Percentiles rank a stretch among this genome's conserved stretches.
These are phyloP conservation scores for Aspergillus chevalieri DNA, from an alignment of 2,329 filamentous ascomycete species.

Conservation along the genomic window DNA sequence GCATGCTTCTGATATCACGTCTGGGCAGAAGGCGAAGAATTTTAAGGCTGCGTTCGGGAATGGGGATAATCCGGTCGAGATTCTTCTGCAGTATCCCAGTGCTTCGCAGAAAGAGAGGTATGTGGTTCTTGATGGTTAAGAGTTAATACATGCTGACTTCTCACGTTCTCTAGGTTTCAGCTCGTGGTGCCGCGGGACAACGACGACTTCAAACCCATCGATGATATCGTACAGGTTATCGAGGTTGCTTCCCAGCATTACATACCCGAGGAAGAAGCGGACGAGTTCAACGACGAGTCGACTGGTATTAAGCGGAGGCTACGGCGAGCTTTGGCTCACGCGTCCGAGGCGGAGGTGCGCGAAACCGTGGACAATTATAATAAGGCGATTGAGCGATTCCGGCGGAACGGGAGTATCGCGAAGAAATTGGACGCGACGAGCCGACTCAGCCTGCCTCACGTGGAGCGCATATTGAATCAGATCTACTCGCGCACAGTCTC, in stretches of 20 bases:
- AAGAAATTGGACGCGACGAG: slow-evolving; percentile 65
- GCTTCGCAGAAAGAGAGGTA: slow-evolving; percentile 62
- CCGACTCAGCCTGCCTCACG: slow-evolving; percentile 63
- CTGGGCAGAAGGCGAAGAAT: slow-evolving; percentile 38
- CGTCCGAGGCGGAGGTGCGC: slow-evolving; percentile 65
- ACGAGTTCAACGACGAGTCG: slow-evolving; percentile 63
- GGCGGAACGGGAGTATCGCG: slow-evolving; percentile 65
- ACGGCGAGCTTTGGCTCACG: slow-evolving; percentile 64
- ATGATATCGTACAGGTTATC: slow-evolving; percentile 66
- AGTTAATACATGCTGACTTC: slow-evolving; percentile 15
- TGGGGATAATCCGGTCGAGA: slow-evolving; percentile 39
- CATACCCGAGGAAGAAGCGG: slow-evolving; percentile 62
- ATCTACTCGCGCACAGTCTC: slow-evolving; percentile 91
- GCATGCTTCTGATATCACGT: slow-evolving; percentile 46
- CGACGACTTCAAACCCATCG: slow-evolving; percentile 61
- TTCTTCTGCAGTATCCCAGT: slow-evolving; percentile 81
- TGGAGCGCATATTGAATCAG: slow-evolving; percentile 77
- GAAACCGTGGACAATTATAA: slow-evolving; percentile 74
- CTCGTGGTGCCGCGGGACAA: slow-evolving; percentile 73
- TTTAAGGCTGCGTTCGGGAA: slow-evolving; percentile 49
- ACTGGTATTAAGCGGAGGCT: slow-evolving; percentile 71
- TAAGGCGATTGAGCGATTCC: slow-evolving; percentile 56
- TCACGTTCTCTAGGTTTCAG: slow-evolving; percentile 52
- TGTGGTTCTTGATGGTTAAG: not conserved
- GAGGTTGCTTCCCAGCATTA: slow-evolving; percentile 69